These are phyloP conservation scores for Cantharellus anzutake DNA, from an alignment of 768 basidiomycete genomes.

Conservation along the genomic window DNA sequence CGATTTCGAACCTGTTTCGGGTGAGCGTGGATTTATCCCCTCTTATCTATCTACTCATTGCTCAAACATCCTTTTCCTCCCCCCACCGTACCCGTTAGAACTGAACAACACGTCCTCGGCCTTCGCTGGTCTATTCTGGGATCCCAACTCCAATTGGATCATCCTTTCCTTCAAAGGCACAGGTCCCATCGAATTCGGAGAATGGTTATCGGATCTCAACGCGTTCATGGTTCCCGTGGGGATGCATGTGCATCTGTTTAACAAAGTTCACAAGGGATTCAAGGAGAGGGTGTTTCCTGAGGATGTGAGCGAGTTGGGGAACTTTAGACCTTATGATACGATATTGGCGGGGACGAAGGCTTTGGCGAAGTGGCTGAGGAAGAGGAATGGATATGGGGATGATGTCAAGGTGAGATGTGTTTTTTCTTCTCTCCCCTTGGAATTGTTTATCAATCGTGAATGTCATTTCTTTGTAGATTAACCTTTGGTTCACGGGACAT, in stretches of 20 bases:
- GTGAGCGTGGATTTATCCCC: not conserved
- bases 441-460: not conserved
- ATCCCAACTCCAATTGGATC: slow-evolving; percentile 7
- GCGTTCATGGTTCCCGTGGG: not conserved
- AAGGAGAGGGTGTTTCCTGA: slow-evolving; percentile 1
- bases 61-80: not conserved
- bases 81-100: slow-evolving; percentile 1
- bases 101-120: slow-evolving; percentile 4
- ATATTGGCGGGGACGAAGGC: slow-evolving; percentile 5
- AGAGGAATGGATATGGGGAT: not conserved
- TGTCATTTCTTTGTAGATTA: slow-evolving; percentile 3
- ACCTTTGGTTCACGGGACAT: not conserved
- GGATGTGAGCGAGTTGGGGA: not conserved
- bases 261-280: slow-evolving; percentile 4
- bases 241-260: not conserved
- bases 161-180: slow-evolving; percentile 9
- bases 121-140: slow-evolving; percentile 8
- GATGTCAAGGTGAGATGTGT: not conserved
- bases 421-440: not conserved
- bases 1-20: not conserved
- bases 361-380: slow-evolving; percentile 4
- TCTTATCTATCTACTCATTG: not conserved
- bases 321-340: slow-evolving; percentile 3
- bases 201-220: slow-evolving; percentile 8
- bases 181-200: slow-evolving; percentile 9